These are phyloP conservation scores for Ogataea pilisensis DNA, from an alignment of 805 yeast species.

Conservation along the genomic window DNA sequence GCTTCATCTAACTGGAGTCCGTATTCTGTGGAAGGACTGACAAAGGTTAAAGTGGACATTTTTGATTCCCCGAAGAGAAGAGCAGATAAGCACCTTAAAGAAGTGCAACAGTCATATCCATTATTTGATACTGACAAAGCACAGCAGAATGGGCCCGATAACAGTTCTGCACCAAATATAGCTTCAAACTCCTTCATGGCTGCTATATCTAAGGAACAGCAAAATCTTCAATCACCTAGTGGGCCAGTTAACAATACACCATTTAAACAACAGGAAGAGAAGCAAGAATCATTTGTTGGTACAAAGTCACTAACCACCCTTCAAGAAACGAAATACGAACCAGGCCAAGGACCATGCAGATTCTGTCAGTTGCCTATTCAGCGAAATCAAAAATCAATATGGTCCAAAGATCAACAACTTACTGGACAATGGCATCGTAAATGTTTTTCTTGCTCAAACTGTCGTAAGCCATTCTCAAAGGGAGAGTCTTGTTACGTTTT, in stretches of 20 bases:
- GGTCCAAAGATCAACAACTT: conserved; percentile 78
- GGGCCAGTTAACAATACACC: too few species aligned
- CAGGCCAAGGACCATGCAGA: conserved; percentile 83
- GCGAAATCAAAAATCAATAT: conserved; percentile 56
- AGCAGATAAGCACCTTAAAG: conserved; percentile 1
- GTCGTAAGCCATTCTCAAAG: conserved; percentile 55
- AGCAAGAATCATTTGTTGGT: too few species aligned
- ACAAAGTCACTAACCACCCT: too few species aligned
- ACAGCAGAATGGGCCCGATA: too few species aligned
- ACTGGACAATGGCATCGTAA: conserved; percentile 92
- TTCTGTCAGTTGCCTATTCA: conserved; percentile 54
- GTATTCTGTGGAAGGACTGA: conserved; percentile 11
- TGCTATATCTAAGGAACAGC: too few species aligned
- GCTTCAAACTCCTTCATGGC: too few species aligned
- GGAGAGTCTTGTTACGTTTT: conserved; percentile 69
- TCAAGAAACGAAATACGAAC: conserved; percentile 36
- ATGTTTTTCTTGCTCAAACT: conserved; percentile 74
- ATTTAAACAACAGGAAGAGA: too few species aligned
- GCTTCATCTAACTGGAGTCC: background rate
- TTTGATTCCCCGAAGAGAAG: conserved; percentile 14
- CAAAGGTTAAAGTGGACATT: conserved; percentile 19
- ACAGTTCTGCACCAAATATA: too few species aligned
- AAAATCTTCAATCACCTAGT: too few species aligned
- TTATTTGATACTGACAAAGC: too few species aligned
- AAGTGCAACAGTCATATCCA: background rate